These are phyloP conservation scores for Fusarium siculi DNA, from an alignment of 2,329 filamentous ascomycete genomes.

Conservation along the genomic window DNA sequence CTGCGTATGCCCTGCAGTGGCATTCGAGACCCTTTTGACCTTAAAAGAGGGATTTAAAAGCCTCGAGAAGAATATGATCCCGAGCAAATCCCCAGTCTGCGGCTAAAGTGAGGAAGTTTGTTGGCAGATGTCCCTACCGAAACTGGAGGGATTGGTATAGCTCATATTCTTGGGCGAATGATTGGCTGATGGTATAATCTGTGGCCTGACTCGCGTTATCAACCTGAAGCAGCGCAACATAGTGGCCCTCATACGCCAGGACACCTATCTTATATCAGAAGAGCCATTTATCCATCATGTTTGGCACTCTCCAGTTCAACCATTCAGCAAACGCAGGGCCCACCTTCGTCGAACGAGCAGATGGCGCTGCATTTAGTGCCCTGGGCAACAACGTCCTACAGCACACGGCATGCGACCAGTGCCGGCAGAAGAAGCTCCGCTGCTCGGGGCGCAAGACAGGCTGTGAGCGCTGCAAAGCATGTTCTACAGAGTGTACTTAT, in stretches of 20 bases:
- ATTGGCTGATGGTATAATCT: background rate
- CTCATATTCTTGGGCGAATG: background rate
- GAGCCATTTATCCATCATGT: background rate
- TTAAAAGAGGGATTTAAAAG: background rate
- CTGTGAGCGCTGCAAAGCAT: background rate
- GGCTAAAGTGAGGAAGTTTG: background rate
- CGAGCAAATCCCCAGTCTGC: background rate
- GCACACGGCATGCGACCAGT: background rate
- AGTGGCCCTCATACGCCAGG: background rate
- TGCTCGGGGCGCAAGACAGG: background rate
- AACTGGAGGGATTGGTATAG: background rate
- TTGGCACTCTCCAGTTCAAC: background rate
- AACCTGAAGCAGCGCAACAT: too few species aligned
- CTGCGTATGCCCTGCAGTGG: background rate
- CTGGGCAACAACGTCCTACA: background rate
- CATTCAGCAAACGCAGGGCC: background rate
- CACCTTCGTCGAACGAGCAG: background rate
- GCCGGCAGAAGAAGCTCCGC: background rate
- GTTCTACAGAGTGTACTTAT: background rate
- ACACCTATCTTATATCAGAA: background rate
- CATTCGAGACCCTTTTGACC: background rate
- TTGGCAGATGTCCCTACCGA: background rate
- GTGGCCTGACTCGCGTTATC: background rate
- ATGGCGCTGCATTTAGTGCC: background rate
- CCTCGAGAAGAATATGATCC: background rate